phyloP scores from a whole-genome alignment of 305 asterid species.

The Solanum hybrid region DNA sequence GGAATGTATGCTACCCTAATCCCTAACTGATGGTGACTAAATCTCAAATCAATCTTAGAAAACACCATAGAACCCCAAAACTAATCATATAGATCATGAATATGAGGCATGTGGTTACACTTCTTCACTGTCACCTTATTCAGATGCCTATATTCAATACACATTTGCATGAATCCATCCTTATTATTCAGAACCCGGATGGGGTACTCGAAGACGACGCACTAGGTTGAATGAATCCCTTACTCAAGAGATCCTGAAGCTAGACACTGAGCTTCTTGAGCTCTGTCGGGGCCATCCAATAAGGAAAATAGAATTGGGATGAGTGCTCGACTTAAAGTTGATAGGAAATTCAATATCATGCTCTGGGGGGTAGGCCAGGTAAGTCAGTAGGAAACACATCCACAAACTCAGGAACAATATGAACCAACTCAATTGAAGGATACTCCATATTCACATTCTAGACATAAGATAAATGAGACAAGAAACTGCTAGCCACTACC shows the following conservation, averaged over 20 bases:
- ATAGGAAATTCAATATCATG: not conserved
- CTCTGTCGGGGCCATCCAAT: rapidly evolving
- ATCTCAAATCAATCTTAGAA: no score
- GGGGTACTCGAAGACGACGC: not conserved
- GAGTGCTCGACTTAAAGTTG: not conserved
- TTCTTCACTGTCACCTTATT: not conserved
- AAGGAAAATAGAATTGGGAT: not conserved
- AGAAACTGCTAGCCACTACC: not conserved
- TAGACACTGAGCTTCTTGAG: not conserved
- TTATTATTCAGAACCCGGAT: no score
- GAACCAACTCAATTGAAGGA: no score
- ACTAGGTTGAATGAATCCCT: not conserved
- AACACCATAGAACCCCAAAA: no score
- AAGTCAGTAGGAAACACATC: not conserved
- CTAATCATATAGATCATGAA: no score
- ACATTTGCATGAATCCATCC: not conserved
- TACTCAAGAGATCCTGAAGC: not conserved
- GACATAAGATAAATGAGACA: not conserved
- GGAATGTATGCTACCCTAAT: no score
- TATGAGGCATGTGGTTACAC: not conserved
- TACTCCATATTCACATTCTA: not conserved
- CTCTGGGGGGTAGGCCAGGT: not conserved
- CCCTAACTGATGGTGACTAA: no score
- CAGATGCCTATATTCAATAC: not conserved
- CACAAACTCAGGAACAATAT: not conserved